Conservation (phyloP, 2,329 filamentous ascomycete species). For the Furcasterigmium sp. region DNA sequence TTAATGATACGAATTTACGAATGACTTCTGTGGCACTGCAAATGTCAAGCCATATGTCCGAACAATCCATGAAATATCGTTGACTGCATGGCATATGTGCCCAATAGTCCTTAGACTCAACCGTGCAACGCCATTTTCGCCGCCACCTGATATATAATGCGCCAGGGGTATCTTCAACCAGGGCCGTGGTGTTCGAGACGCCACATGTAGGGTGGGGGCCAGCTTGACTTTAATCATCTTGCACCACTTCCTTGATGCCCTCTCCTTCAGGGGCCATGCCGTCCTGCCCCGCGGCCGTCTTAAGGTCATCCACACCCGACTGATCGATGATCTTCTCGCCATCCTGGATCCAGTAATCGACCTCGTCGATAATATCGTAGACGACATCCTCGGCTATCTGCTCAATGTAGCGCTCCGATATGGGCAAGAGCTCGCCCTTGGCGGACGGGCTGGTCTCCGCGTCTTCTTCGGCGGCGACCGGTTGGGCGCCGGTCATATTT, state of each 20-base stretch:
- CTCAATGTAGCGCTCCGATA: conserved; percentile 79
- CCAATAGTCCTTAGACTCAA: too few relatives aligned
- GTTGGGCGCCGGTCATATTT: conserved; percentile 34
- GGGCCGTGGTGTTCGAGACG: too few relatives aligned
- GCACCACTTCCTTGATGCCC: conserved; percentile 61
- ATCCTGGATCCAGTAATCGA: conserved; percentile 81
- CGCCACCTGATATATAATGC: too few relatives aligned
- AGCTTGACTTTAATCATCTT: conserved; percentile 44
- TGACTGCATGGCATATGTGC: too few relatives aligned
- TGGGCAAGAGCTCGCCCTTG: conserved; percentile 43
- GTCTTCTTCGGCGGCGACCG: conserved; percentile 1
- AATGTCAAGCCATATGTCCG: too few relatives aligned
- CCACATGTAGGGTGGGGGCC: too few relatives aligned
- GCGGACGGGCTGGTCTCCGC: conserved; percentile 1
- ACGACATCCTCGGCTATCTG: conserved; percentile 93
- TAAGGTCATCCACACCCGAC: conserved; percentile 27
- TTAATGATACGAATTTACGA: too few relatives aligned
- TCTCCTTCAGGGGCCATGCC: conserved; percentile 40
- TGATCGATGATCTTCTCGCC: conserved; percentile 44
- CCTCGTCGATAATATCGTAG: conserved; percentile 91
- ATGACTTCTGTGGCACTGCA: too few relatives aligned
- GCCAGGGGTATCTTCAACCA: too few relatives aligned
- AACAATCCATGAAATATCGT: too few relatives aligned
- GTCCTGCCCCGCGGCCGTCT: conserved; percentile 36
- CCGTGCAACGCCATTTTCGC: too few relatives aligned